phyloP scores from a whole-genome alignment of 306 rosid genomes.

The Betula pendula region DNA sequence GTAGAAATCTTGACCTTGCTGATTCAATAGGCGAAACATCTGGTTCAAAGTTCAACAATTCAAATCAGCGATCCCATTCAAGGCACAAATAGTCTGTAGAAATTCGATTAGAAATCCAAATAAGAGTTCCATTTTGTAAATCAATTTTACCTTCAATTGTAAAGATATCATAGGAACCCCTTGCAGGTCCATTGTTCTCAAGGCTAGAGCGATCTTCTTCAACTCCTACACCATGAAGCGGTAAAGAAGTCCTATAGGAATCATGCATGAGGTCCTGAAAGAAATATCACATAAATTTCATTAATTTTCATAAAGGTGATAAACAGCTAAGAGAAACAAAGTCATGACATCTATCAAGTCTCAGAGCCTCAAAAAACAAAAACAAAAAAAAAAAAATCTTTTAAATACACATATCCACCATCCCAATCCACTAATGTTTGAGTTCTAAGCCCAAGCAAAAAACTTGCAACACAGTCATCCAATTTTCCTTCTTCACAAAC shows the following conservation, averaged over 20 bases:
- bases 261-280: constrained; percentile 76
- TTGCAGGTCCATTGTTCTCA: constrained; percentile 63
- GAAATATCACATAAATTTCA: not conserved
- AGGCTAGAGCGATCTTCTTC: constrained; percentile 84
- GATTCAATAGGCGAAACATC: constrained; percentile 88
- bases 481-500: not conserved
- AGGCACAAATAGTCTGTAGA: not conserved
- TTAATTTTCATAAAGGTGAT: not conserved
- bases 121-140: not conserved
- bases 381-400: not conserved
- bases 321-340: not conserved
- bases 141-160: constrained; percentile 57
- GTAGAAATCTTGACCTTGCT: constrained; percentile 77
- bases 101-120: not conserved
- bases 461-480: not conserved
- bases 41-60: constrained; percentile 37
- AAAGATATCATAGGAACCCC: constrained; percentile 52
- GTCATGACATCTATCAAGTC: not conserved
- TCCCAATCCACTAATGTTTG: not conserved
- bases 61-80: constrained; percentile 13
- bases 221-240: constrained; percentile 68
- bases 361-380: not conserved
- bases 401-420: not conserved
- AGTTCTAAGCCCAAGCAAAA: not conserved
- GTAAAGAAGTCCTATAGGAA: constrained; percentile 58